phyloP scores from a whole-genome alignment of 2,329 filamentous ascomycete genomes.

The Tolypocladium amazonense region DNA sequence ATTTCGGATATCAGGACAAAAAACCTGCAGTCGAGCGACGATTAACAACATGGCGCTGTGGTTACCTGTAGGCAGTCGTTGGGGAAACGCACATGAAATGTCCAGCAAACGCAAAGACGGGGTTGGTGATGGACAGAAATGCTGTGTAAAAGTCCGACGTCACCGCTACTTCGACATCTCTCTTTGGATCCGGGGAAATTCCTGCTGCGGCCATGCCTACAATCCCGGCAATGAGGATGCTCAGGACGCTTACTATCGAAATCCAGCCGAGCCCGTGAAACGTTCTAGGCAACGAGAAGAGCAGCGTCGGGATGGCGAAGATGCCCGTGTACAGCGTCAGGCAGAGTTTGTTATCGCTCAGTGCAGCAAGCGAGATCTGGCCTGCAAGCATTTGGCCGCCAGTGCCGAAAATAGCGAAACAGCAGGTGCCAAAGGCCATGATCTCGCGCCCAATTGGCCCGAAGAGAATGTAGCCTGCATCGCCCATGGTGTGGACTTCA shows the following conservation, averaged over 20 bases:
- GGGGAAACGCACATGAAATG: conserved; percentile 30
- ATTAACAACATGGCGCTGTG: background rate
- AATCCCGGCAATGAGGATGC: conserved; percentile 37
- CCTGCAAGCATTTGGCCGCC: conserved; percentile 40
- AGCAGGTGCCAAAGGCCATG: conserved; percentile 35
- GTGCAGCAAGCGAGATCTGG: conserved; percentile 34
- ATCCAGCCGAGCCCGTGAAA: conserved; percentile 38
- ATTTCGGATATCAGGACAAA: conserved; percentile 44
- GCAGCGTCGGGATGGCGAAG: conserved; percentile 34
- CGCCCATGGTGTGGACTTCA: conserved; percentile 46
- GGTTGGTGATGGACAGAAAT: conserved; percentile 27
- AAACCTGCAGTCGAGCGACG: conserved; percentile 18
- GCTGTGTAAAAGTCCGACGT: conserved; percentile 20
- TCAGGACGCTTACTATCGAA: conserved; percentile 30
- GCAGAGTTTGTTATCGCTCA: conserved; percentile 36
- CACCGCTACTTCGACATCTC: conserved; percentile 25
- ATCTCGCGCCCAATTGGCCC: conserved; percentile 39
- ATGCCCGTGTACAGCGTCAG: conserved; percentile 38
- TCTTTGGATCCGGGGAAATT: conserved; percentile 23
- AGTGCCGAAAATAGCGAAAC: conserved; percentile 40
- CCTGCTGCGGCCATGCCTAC: conserved; percentile 40
- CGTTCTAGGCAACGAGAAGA: conserved; percentile 36
- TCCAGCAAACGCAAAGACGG: conserved; percentile 40
- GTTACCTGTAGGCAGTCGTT: background rate
- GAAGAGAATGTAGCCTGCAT: conserved; percentile 42